A percentile compares a stretch with the other conserved stretches of the same genome.
phyloP scores from a whole-genome alignment of 169 alveolate genomes.

The Ichthyophthirius multifiliis region DNA sequence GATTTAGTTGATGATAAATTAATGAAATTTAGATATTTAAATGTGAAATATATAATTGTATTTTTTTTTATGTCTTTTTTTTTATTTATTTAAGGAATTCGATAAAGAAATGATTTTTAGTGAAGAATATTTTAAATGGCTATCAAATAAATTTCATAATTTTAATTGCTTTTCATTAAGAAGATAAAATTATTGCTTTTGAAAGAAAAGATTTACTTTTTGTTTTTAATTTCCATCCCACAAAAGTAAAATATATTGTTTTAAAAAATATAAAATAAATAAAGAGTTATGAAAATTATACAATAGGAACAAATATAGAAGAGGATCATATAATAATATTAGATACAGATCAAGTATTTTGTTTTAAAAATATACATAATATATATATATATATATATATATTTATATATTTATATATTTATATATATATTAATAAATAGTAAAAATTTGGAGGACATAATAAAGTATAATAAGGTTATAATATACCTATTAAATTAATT shows the following conservation, averaged over 20 bases:
- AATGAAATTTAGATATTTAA: conserved; percentile 45
- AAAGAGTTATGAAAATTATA: conserved; percentile 72
- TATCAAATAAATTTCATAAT: no score
- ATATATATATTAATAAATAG: no score
- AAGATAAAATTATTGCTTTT: conserved; percentile 86
- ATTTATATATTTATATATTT: no score
- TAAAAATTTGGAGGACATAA: no score
- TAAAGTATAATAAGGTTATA: no score
- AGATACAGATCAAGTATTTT: conserved; percentile 67
- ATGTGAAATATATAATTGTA: background rate
- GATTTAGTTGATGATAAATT: conserved; percentile 61
- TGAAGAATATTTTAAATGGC: no score
- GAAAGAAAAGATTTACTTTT: conserved; percentile 88
- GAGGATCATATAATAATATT: conserved; percentile 65
- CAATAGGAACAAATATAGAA: conserved; percentile 72
- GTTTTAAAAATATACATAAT: background rate
- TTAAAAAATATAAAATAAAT: background rate
- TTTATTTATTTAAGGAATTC: conserved; percentile 30
- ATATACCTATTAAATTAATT: no score
- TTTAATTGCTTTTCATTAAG: no score
- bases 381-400: no score
- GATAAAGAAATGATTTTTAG: no score
- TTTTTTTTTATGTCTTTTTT: background rate
- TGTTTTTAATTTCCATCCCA: conserved; percentile 89
- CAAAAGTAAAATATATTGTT: conserved; percentile 17